Evolutionary conservation across 805 yeast genomes (phyloP).

Genomic region (Yarrowia sp.): DNA sequence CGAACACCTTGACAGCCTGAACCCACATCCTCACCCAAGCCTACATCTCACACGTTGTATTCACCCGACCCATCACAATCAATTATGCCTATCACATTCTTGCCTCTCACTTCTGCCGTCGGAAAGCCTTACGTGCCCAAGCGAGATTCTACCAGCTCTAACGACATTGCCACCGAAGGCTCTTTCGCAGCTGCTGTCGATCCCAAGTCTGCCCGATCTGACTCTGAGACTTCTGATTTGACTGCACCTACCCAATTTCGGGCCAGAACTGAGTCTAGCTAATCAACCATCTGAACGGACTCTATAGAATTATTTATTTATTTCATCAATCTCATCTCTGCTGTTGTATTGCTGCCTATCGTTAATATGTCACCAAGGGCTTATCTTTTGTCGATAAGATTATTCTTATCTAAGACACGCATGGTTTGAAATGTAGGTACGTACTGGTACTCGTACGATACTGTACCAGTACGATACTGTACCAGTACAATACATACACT

Average conservation of each 20-base stretch:
- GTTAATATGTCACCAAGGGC: too few species aligned
- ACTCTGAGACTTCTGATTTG: neutral
- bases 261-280: constrained; percentile 13
- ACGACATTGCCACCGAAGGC: neutral
- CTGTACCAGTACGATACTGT: too few species aligned
- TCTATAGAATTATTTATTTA: constrained; percentile 6
- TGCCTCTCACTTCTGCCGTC: constrained; percentile 2
- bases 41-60: neutral
- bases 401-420: too few species aligned
- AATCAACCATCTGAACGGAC: neutral
- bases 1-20: neutral
- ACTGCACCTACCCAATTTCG: constrained; percentile 8
- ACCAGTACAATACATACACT: too few species aligned
- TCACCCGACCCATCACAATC: neutral
- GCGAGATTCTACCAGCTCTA: neutral
- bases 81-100: constrained; percentile 1
- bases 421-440: too few species aligned
- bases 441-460: too few species aligned
- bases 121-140: constrained; percentile 15
- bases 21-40: neutral
- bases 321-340: neutral
- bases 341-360: too few species aligned
- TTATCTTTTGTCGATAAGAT: too few species aligned
- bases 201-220: neutral
- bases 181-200: neutral